Percentiles rank a stretch among this genome's conserved stretches.
These are phyloP conservation scores for Xylariomycetidae sp. DNA, from an alignment of 2,329 filamentous ascomycete species.

Conservation along the genomic window DNA sequence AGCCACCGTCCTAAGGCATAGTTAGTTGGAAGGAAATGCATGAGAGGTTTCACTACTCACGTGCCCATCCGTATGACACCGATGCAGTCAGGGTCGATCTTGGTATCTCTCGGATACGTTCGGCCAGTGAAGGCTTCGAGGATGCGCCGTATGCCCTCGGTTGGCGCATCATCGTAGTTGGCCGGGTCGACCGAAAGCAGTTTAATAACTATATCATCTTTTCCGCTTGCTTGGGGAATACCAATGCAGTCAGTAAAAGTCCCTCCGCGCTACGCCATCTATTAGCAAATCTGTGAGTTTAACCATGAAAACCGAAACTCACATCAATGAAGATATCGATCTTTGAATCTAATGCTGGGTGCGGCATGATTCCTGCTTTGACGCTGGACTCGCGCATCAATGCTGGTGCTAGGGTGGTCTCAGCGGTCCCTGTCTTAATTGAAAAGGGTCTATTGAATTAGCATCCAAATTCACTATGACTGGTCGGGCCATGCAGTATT, in stretches of 20 bases:
- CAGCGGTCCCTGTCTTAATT: too few species aligned
- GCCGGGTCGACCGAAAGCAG: constrained; percentile 67
- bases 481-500: too few species aligned
- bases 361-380: constrained; percentile 6
- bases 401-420: too few species aligned
- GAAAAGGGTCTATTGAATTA: too few species aligned
- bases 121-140: constrained; percentile 56
- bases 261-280: constrained; percentile 14
- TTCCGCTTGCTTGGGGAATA: constrained; percentile 58
- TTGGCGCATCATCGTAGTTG: constrained; percentile 66
- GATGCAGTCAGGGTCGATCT: constrained; percentile 27
- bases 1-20: constrained; percentile 2
- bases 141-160: constrained; percentile 65
- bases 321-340: constrained; percentile 17
- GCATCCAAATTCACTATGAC: too few species aligned
- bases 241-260: constrained; percentile 17
- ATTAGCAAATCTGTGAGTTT: too few species aligned
- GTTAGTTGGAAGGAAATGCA: too few species aligned
- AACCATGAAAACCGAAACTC: too few species aligned
- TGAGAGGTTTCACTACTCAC: constrained; percentile 7
- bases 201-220: constrained; percentile 68
- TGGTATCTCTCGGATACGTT: constrained; percentile 41
- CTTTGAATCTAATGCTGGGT: constrained; percentile 7
- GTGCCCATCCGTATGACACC: constrained; percentile 20
- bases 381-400: too few species aligned